Evolutionary conservation across 2,329 filamentous ascomycete genomes (phyloP), one percentile per base, ranked within the genome.

Genomic region (Plectosphaerella sp.): DNA sequence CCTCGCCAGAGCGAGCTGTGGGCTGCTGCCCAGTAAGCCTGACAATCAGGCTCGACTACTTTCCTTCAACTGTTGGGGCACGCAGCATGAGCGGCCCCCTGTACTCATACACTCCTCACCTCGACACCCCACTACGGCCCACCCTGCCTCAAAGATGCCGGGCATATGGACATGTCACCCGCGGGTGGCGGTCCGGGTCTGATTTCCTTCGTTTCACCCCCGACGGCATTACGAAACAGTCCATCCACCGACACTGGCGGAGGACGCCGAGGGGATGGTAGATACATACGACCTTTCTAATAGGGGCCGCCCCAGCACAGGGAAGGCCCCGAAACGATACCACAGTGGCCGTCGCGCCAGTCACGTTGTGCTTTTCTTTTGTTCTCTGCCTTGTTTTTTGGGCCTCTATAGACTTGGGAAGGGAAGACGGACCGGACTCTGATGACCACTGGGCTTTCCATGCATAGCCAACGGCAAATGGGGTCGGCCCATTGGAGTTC

Each of bases 1-100:
- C 75, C 81, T 52, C 75, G 79, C 54, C 72, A 75, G 59, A 72
- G 69, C 53, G 78, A 82, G 62, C 71, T 82, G 63, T 82, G 79
- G 79, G 71, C 76, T 33, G 65, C 66, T 41, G 70, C 72, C 42
- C 77, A 79, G 62, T 77, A 70, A 64, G 46, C 46, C n/a, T 20
- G 16, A 12, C 28, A 33, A 33, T 12, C 28, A 10, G 11, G 28
- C 28, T 33, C 22, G 28, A 10, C 11, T 33, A 9, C 28, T 33
- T 33, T 33, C 28, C 28, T 33, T 33, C 28, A 33, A 33, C 28
- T 22, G 28, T 12, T 33, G 28, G 28, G 28, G 28, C 28, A 33
- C 8, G 4, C 28, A 7, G 11, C 28, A 33, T 33, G 28, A 10
- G 4, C 28, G 8, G 28, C 28, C 28, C 28, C 28, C 37, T 41